Evolutionary conservation across 75 land plant genomes (phyloP).

Genomic region (Sequoia sempervirens): DNA sequence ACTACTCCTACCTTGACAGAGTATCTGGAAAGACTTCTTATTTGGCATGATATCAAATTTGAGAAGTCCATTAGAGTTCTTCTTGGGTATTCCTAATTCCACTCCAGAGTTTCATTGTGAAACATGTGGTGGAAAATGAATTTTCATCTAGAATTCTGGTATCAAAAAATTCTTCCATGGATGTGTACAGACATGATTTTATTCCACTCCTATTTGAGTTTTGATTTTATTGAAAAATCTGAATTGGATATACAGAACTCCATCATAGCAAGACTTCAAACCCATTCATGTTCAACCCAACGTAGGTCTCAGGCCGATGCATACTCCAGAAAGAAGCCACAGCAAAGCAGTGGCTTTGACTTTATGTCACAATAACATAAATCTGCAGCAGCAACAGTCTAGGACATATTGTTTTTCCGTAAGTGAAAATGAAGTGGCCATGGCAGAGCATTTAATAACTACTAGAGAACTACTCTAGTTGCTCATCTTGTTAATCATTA

Average conservation of each 20-base stretch:
- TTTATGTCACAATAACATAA: not conserved
- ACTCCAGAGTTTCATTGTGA: no score
- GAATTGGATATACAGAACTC: not conserved
- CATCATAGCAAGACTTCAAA: not conserved
- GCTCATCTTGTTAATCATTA: not conserved
- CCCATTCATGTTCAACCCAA: not conserved
- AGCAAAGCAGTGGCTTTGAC: not conserved
- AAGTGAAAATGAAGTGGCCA: not conserved
- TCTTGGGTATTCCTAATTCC: no score
- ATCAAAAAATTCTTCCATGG: no score
- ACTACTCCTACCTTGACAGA: no score
- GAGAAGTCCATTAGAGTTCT: no score
- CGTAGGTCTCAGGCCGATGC: not conserved
- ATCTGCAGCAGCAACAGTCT: not conserved
- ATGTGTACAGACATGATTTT: no score
- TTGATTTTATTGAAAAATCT: not conserved
- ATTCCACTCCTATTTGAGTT: no score
- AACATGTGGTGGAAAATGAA: no score
- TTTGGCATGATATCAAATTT: no score
- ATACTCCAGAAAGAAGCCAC: not conserved
- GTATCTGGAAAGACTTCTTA: no score
- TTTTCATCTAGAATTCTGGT: no score
- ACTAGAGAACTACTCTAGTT: not conserved
- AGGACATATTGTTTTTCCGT: no score
- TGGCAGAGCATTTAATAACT: not conserved